A percentile compares a stretch with the other conserved stretches of the same genome.
Conservation (phyloP, 768 basidiomycete genomes). For the Boletellus emodensis region DNA sequence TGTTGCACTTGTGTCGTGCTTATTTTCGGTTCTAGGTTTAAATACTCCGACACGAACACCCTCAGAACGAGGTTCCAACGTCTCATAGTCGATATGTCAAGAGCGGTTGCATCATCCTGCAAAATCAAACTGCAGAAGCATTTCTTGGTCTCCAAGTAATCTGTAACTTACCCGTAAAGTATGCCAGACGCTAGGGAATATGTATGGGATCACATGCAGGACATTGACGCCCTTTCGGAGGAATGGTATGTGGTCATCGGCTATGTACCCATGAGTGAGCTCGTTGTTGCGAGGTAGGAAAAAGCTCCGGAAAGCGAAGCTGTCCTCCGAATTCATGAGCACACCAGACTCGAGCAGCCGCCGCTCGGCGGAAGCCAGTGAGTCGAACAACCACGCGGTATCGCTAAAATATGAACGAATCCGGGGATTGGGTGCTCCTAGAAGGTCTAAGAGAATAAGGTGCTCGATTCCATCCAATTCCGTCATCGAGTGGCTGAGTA, state of each 20-base stretch:
- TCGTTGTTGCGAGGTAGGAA: slow-evolving; percentile 47
- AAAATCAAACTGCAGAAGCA: slow-evolving; percentile 5
- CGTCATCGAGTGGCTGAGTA: slow-evolving; percentile 50
- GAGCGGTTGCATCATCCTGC: slow-evolving; percentile 85
- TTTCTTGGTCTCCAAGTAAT: neutral
- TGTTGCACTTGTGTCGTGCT: slow-evolving; percentile 25
- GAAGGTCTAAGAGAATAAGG: slow-evolving; percentile 86
- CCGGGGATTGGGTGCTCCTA: slow-evolving; percentile 71
- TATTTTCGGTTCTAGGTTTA: slow-evolving; percentile 58
- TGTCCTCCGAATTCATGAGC: slow-evolving; percentile 47
- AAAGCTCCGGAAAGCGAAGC: slow-evolving; percentile 53
- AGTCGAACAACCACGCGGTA: slow-evolving; percentile 92
- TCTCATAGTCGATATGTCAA: slow-evolving; percentile 81
- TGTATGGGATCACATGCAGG: slow-evolving; percentile 84
- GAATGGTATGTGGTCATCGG: slow-evolving; percentile 95
- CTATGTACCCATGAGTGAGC: slow-evolving; percentile 56
- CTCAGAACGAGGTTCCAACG: slow-evolving; percentile 88
- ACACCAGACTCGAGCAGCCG: slow-evolving; percentile 63
- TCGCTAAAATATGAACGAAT: slow-evolving; percentile 81
- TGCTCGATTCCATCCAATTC: slow-evolving; percentile 82
- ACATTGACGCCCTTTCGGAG: slow-evolving; percentile 76
- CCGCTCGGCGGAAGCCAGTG: slow-evolving; percentile 65
- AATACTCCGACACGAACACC: slow-evolving; percentile 87
- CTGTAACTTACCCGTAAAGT: slow-evolving; percentile 53
- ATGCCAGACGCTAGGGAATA: slow-evolving; percentile 93